Percentiles rank a stretch among this genome's conserved stretches.
These are phyloP conservation scores for Blastobotrys serpentis DNA, from an alignment of 1,139 yeast genomes.

Conservation along the genomic window DNA sequence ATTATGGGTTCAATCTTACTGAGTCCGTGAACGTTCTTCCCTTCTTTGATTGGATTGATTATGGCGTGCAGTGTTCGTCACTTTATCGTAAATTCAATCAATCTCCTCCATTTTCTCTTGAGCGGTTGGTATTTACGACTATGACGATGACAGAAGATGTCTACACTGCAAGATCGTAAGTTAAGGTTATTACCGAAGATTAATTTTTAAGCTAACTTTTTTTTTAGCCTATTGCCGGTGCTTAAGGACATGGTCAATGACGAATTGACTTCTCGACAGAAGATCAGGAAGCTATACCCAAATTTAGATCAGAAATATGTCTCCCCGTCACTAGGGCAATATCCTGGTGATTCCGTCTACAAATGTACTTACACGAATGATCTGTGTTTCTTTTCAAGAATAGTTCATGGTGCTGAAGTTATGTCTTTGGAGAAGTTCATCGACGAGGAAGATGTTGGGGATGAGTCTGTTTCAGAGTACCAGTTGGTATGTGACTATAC, in stretches of 20 bases:
- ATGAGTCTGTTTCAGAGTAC: constrained; percentile 18
- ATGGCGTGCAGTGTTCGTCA: constrained; percentile 33
- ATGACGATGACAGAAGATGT: constrained; percentile 24
- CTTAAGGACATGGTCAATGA: constrained; percentile 12
- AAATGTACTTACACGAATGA: constrained; percentile 31
- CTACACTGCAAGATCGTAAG: constrained; percentile 29
- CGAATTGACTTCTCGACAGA: constrained; percentile 13
- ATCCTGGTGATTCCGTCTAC: neutral
- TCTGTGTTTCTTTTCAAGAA: constrained; percentile 32
- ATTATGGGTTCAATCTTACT: constrained; percentile 75
- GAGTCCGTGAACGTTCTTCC: constrained; percentile 80
- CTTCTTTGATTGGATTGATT: constrained; percentile 56
- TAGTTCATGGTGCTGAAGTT: constrained; percentile 19
- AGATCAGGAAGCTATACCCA: constrained; percentile 13
- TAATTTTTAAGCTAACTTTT: constrained; percentile 12
- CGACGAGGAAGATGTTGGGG: constrained; percentile 32
- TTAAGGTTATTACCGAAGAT: too few relatives aligned
- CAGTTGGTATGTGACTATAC: constrained; percentile 18
- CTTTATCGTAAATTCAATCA: constrained; percentile 31
- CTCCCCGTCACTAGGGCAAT: neutral
- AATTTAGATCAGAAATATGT: constrained; percentile 2
- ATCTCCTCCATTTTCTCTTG: constrained; percentile 40
- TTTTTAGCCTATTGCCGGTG: constrained; percentile 17
- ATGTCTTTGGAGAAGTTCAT: constrained; percentile 50
- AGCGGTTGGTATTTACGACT: constrained; percentile 32